Conservation (phyloP, 1,284 basidiomycete species). For the Crepidotus sp. region DNA sequence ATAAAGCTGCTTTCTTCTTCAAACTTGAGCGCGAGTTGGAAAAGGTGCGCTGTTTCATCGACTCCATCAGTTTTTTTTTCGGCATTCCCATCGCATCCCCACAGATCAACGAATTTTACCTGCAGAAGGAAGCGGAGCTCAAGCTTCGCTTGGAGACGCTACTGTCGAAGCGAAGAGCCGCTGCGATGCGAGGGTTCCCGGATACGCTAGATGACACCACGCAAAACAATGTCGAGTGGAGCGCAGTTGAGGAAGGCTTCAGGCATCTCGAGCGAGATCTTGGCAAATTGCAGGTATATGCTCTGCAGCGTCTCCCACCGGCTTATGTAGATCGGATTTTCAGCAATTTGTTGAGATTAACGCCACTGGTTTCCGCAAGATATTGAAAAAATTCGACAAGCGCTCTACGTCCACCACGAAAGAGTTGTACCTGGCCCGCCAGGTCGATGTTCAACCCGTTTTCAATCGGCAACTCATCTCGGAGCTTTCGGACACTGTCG, state of each 20-base stretch:
- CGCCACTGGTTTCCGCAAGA: constrained; percentile 95
- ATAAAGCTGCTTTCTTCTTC: constrained; percentile 99
- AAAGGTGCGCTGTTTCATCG: constrained; percentile 55
- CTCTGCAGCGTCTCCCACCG: constrained; percentile 17
- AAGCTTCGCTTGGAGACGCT: constrained; percentile 88
- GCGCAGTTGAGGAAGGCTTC: constrained; percentile 93
- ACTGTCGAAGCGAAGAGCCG: constrained; percentile 86
- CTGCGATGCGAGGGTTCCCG: constrained; percentile 61
- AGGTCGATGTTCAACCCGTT: constrained; percentile 97
- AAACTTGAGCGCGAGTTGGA: constrained; percentile 96
- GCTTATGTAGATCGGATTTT: constrained; percentile 21
- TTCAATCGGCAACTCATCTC: constrained; percentile 98
- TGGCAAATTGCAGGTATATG: constrained; percentile 82
- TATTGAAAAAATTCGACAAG: constrained; percentile 99
- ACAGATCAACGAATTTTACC: constrained; percentile 98
- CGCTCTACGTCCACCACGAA: constrained; percentile 90
- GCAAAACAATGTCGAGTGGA: constrained; percentile 80
- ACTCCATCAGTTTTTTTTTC: not conserved
- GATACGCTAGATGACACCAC: constrained; percentile 51
- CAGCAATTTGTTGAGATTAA: constrained; percentile 98
- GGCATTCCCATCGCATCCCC: not conserved
- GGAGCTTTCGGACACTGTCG: constrained; percentile 91
- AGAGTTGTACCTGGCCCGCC: constrained; percentile 92
- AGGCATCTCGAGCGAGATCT: constrained; percentile 91
- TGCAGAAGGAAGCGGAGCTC: constrained; percentile 95